Evolutionary conservation across 306 rosid species (phyloP).

Genomic region (Abrus pulchellus): DNA sequence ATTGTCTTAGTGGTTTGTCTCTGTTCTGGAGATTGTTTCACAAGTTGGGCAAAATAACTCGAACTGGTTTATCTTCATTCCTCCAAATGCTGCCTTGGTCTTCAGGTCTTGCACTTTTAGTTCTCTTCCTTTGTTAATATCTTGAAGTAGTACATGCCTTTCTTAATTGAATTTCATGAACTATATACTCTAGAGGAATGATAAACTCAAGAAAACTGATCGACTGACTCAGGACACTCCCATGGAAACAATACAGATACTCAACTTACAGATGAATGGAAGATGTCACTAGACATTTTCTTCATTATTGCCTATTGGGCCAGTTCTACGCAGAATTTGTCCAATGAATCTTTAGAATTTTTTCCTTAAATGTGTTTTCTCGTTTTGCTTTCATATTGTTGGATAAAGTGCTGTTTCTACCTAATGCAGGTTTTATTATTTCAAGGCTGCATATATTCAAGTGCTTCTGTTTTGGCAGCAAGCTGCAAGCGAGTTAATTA

Average conservation of each 20-base stretch:
- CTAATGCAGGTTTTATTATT: not conserved
- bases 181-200: not conserved
- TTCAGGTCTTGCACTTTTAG: not conserved
- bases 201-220: conserved; percentile 28
- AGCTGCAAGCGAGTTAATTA: not conserved
- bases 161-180: not conserved
- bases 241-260: not conserved
- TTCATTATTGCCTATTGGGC: not conserved
- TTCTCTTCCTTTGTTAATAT: not conserved
- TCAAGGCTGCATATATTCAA: not conserved
- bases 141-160: not conserved
- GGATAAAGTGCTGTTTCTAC: conserved; percentile 1
- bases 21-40: conserved; percentile 10
- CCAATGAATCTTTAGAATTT: not conserved
- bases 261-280: not conserved
- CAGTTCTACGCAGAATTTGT: not conserved
- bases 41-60: conserved; percentile 9
- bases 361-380: not conserved
- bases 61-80: conserved; percentile 26
- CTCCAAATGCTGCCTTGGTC: conserved; percentile 9
- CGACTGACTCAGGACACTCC: not conserved
- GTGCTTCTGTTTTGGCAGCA: not conserved
- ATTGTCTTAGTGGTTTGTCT: conserved; percentile 9
- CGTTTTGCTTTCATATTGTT: not conserved
- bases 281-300: not conserved